Percentiles rank a stretch among this genome's conserved stretches.
These are phyloP conservation scores for Cicer pinnatifidum DNA, from an alignment of 306 rosid genomes.

Conservation along the genomic window DNA sequence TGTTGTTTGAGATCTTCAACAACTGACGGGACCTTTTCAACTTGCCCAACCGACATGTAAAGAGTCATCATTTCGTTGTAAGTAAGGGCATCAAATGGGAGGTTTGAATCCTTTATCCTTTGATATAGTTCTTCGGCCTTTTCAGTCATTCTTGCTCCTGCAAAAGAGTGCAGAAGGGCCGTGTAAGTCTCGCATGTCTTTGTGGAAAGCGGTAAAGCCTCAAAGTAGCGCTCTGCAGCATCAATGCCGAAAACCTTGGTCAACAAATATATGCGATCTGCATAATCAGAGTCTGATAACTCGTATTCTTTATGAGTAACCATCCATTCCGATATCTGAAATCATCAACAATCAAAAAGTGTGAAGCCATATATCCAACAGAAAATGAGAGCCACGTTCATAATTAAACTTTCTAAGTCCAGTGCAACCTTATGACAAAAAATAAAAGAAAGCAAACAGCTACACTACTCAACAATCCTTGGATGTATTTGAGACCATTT, in stretches of 20 bases:
- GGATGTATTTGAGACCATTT: slow-evolving; percentile 15
- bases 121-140: slow-evolving; percentile 81
- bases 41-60: slow-evolving; percentile 83
- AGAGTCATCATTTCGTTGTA: slow-evolving; percentile 98
- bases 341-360: slow-evolving; percentile 43
- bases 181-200: slow-evolving; percentile 82
- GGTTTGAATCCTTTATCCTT: slow-evolving; percentile 61
- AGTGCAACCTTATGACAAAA: slow-evolving; percentile 18
- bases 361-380: slow-evolving; percentile 27
- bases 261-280: slow-evolving; percentile 84
- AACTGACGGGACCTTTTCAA: slow-evolving; percentile 72
- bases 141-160: slow-evolving; percentile 73
- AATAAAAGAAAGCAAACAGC: neutral
- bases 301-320: slow-evolving; percentile 59
- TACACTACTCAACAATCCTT: neutral
- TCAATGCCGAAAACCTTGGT: slow-evolving; percentile 88
- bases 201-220: slow-evolving; percentile 62
- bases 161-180: slow-evolving; percentile 88
- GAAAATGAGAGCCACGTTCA: slow-evolving; percentile 7
- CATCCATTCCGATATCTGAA: slow-evolving; percentile 97
- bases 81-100: slow-evolving; percentile 63
- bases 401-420: slow-evolving; percentile 20
- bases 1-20: slow-evolving; percentile 71
- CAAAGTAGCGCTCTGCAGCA: slow-evolving; percentile 93
- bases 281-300: slow-evolving; percentile 75